Conservation (phyloP, 2,329 filamentous ascomycete species). For the Aspergillus hortae region DNA sequence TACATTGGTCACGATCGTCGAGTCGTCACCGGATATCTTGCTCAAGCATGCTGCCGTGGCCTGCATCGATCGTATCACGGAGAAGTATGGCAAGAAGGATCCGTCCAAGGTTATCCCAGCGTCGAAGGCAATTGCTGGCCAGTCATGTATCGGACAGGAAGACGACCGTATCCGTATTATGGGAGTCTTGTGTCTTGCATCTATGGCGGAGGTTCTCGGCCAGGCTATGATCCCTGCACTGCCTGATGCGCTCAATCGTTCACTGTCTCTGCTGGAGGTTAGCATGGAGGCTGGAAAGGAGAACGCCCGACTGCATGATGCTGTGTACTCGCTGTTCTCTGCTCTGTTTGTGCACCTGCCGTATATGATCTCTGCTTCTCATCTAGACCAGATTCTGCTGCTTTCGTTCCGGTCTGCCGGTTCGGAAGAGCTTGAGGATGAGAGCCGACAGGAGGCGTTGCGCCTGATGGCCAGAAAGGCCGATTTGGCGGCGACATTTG, state of each 20-base stretch:
- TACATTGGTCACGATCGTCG: conserved; percentile 71
- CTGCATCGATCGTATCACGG: conserved; percentile 87
- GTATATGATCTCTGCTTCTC: conserved; percentile 77
- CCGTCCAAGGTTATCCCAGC: conserved; percentile 70
- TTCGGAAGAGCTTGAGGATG: conserved; percentile 58
- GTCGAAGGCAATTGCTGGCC: conserved; percentile 71
- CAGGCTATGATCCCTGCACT: conserved; percentile 82
- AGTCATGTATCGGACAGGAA: conserved; percentile 69
- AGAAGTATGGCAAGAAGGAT: conserved; percentile 94
- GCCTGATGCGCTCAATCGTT: conserved; percentile 68
- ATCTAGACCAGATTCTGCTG: conserved; percentile 68
- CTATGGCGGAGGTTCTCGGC: conserved; percentile 80
- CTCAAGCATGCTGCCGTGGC: conserved; percentile 83
- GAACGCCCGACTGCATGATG: conserved; percentile 70
- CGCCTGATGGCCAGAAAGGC: conserved; percentile 72
- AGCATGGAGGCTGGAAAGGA: conserved; percentile 55
- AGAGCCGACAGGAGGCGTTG: conserved; percentile 66
- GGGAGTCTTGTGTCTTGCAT: conserved; percentile 84
- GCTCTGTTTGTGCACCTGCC: conserved; percentile 78
- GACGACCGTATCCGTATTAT: conserved; percentile 73
- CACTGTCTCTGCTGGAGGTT: conserved; percentile 66
- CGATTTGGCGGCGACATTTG: conserved; percentile 71
- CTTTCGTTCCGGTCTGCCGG: conserved; percentile 71
- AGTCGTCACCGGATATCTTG: conserved; percentile 65
- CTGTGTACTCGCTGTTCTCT: conserved; percentile 74